A percentile compares a stretch with the other conserved stretches of the same genome.
Evolutionary conservation across 495 filamentous ascomycete species (phyloP).

Genomic region (Penicillium mononematosum): DNA sequence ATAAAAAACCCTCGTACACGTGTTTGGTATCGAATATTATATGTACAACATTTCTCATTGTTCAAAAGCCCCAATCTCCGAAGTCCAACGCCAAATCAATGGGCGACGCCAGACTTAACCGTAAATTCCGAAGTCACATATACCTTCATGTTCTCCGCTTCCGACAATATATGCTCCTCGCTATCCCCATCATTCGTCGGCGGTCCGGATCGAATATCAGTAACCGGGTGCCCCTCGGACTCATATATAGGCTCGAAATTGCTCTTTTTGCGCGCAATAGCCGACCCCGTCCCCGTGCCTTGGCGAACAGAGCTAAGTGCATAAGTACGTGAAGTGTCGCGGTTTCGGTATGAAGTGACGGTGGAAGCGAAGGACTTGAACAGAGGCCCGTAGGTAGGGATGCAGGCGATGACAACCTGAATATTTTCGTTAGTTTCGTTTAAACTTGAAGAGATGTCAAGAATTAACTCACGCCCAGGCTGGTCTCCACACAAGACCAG

Average conservation of each 20-base stretch:
- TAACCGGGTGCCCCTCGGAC: background rate
- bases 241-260: background rate
- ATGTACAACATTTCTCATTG: background rate
- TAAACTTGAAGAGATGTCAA: background rate
- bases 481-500: conserved; percentile 54
- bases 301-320: conserved; percentile 10
- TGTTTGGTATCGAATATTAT: background rate
- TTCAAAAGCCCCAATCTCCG: background rate
- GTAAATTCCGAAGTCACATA: background rate
- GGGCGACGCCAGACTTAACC: background rate
- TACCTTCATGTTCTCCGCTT: background rate
- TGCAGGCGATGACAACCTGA: conserved; percentile 46
- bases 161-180: background rate
- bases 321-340: conserved; percentile 8
- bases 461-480: conserved; percentile 38
- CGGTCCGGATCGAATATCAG: background rate
- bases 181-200: background rate
- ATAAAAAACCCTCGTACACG: background rate
- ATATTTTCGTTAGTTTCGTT: conserved; percentile 1
- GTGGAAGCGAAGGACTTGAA: conserved; percentile 40
- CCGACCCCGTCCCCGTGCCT: conserved; percentile 2
- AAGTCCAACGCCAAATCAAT: background rate
- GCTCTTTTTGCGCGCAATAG: background rate
- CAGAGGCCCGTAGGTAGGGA: conserved; percentile 52
- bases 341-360: conserved; percentile 23